These are phyloP conservation scores for Candolleomyces eurysporus DNA, from an alignment of 768 basidiomycete genomes.

Conservation along the genomic window DNA sequence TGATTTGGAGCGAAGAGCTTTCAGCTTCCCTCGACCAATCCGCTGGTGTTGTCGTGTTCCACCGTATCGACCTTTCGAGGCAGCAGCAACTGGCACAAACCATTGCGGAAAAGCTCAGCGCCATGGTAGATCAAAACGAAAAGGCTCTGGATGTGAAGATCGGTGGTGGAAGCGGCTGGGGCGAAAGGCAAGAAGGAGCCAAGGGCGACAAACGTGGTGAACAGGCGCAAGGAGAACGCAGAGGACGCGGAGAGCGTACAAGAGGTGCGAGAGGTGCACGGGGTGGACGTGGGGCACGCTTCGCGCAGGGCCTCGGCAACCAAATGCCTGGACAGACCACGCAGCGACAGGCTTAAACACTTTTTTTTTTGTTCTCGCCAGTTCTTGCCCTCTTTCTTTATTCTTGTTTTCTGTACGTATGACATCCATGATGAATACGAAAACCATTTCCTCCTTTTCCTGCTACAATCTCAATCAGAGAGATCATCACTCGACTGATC, in stretches of 20 bases:
- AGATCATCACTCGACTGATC: not conserved
- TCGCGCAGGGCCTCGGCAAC: conserved; percentile 80
- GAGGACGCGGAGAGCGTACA: conserved; percentile 70
- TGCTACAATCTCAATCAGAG: not conserved
- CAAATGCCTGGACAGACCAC: conserved; percentile 57
- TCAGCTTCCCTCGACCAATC: conserved; percentile 92
- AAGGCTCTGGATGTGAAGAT: conserved; percentile 84
- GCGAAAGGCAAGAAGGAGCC: conserved; percentile 62
- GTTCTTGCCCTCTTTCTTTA: conserved; percentile 11
- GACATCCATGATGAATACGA: not conserved
- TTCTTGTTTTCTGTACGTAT: conserved; percentile 10
- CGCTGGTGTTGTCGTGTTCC: conserved; percentile 88
- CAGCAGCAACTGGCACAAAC: conserved; percentile 87
- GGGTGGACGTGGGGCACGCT: conserved; percentile 74
- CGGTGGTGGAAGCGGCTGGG: conserved; percentile 63
- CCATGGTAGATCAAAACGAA: conserved; percentile 90
- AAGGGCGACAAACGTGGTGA: conserved; percentile 82
- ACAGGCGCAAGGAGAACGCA: conserved; percentile 66
- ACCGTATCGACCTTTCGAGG: conserved; percentile 84
- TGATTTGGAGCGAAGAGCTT: conserved; percentile 98
- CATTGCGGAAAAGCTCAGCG: conserved; percentile 83
- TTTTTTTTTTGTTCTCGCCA: conserved; percentile 6
- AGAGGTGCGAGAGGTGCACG: conserved; percentile 59
- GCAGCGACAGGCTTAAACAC: conserved; percentile 27
- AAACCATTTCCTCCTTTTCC: not conserved